Percentiles rank a stretch among this genome's conserved stretches.
Conservation (phyloP, 176 grass and related monocot genomes). For the Luzula sylvatica region DNA sequence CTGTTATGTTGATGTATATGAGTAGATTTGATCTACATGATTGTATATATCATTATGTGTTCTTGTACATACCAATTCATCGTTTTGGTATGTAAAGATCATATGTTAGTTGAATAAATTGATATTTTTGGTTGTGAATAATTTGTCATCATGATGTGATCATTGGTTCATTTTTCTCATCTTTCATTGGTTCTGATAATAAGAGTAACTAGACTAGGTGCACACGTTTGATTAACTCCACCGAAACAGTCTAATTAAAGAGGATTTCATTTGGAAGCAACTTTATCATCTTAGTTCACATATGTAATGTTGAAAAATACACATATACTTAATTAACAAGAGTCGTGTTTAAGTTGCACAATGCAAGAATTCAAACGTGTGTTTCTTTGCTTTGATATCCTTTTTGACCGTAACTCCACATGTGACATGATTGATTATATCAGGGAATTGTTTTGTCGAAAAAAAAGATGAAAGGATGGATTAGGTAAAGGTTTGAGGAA, state of each 20-base stretch:
- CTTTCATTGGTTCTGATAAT: background rate
- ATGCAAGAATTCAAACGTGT: background rate
- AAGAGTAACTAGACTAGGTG: background rate
- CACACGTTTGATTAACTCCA: background rate
- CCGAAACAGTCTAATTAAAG: no score
- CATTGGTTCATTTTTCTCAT: slow-evolving; percentile 1
- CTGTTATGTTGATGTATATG: background rate
- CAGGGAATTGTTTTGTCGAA: no score
- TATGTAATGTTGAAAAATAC: no score
- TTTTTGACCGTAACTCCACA: no score
- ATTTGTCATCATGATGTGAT: background rate
- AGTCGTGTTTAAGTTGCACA: background rate
- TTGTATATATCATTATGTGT: background rate
- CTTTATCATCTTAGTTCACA: no score
- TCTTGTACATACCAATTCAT: background rate
- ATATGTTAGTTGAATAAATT: background rate
- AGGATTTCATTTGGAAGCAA: no score
- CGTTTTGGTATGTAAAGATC: background rate
- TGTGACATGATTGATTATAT: no score
- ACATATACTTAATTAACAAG: no score
- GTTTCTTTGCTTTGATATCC: no score
- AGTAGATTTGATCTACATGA: slow-evolving; percentile 7
- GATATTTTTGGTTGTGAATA: background rate
- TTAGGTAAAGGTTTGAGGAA: no score
- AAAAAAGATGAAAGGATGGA: no score